These are phyloP conservation scores for Diplodia sapinea DNA, from an alignment of 2,329 filamentous ascomycete genomes.

Conservation along the genomic window DNA sequence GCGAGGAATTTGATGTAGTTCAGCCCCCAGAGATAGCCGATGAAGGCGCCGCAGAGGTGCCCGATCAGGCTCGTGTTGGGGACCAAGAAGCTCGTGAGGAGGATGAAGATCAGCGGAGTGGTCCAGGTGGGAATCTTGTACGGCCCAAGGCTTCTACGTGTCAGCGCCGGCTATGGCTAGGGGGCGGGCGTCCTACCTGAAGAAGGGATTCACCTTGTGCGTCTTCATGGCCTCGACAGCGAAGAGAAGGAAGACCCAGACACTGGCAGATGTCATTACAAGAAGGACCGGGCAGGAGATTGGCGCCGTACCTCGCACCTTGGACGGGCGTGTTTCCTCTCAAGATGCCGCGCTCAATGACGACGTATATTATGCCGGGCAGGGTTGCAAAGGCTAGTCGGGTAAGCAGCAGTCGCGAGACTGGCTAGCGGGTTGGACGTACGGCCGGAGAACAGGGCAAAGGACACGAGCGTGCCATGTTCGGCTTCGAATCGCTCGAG, in stretches of 20 bases:
- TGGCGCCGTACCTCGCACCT: slow-evolving; percentile 73
- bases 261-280: slow-evolving; percentile 57
- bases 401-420: slow-evolving; percentile 35
- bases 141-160: slow-evolving; percentile 56
- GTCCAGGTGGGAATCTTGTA: slow-evolving; percentile 89
- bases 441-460: slow-evolving; percentile 91
- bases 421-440: slow-evolving; percentile 52
- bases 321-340: slow-evolving; percentile 74
- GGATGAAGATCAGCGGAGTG: slow-evolving; percentile 76
- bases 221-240: slow-evolving; percentile 86
- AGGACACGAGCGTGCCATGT: slow-evolving; percentile 85
- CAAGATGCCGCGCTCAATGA: slow-evolving; percentile 77
- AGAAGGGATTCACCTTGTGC: slow-evolving; percentile 78
- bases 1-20: slow-evolving; percentile 89
- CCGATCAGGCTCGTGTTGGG: slow-evolving; percentile 84
- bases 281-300: background rate
- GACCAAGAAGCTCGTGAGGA: slow-evolving; percentile 77
- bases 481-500: slow-evolving; percentile 93
- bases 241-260: slow-evolving; percentile 91
- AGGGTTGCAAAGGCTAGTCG: slow-evolving; percentile 58
- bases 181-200: slow-evolving; percentile 59
- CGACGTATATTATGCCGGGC: slow-evolving; percentile 79
- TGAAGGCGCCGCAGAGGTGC: slow-evolving; percentile 79
- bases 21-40: slow-evolving; percentile 85
- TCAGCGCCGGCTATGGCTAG: slow-evolving; percentile 38